phyloP scores from a whole-genome alignment of 495 filamentous ascomycete species.

The Penicillium egyptiacum region DNA sequence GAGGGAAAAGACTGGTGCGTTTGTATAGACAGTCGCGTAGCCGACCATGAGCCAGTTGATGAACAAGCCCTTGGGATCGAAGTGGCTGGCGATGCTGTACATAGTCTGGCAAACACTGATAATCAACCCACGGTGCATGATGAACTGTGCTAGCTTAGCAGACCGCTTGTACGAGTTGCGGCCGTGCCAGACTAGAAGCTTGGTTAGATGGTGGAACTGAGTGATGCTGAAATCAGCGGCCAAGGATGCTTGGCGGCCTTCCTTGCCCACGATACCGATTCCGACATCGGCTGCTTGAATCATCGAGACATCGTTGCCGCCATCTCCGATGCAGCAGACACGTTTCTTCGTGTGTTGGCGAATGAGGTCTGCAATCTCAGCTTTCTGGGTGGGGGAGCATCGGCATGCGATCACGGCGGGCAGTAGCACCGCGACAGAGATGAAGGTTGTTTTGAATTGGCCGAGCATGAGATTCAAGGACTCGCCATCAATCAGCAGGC shows the following conservation, averaged over 20 bases:
- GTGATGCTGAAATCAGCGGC: conserved; percentile 96
- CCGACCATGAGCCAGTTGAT: conserved; percentile 97
- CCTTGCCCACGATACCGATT: conserved; percentile 97
- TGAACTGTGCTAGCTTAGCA: conserved; percentile 95
- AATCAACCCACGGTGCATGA: conserved; percentile 95
- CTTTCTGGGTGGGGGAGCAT: conserved; percentile 96
- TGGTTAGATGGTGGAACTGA: conserved; percentile 94
- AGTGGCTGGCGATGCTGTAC: conserved; percentile 87
- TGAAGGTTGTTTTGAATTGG: conserved; percentile 80
- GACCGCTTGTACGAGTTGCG: conserved; percentile 94
- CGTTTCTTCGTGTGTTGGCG: conserved; percentile 89
- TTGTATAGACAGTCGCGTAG: conserved; percentile 96
- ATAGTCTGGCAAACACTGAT: conserved; percentile 95
- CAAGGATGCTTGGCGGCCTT: conserved; percentile 90
- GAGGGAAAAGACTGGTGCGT: conserved; percentile 90
- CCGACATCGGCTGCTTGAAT: conserved; percentile 98
- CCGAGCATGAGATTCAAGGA: conserved; percentile 79
- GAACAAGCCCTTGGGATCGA: conserved; percentile 92
- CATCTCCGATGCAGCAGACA: conserved; percentile 94
- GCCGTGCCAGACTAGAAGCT: conserved; percentile 96
- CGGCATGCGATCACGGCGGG: conserved; percentile 95
- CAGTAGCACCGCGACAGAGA: conserved; percentile 80
- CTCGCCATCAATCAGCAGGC: conserved; percentile 93
- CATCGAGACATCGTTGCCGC: conserved; percentile 98
- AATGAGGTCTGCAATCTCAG: conserved; percentile 88